phyloP scores from a whole-genome alignment of 805 yeast species.

The Metschnikowia drakensbergensis region DNA sequence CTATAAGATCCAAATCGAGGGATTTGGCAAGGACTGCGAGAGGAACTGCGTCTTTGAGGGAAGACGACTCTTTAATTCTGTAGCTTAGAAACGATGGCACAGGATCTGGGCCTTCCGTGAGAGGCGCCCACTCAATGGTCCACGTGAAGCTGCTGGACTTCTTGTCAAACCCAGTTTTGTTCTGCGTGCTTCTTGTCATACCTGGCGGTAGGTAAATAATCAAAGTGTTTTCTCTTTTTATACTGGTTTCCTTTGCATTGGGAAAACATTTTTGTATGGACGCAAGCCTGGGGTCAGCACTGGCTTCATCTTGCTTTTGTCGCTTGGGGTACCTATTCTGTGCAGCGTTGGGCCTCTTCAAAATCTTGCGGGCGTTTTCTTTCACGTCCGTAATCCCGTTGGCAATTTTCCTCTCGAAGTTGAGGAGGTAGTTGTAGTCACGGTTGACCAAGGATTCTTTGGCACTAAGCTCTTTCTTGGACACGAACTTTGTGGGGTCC shows the following conservation, averaged over 20 bases:
- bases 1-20: conserved; percentile 14
- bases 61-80: conserved; percentile 36
- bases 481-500: conserved; percentile 57
- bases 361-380: conserved; percentile 38
- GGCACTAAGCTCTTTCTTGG: conserved; percentile 41
- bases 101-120: conserved; percentile 27
- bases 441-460: conserved; percentile 57
- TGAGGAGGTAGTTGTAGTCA: conserved; percentile 73
- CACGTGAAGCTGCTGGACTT: conserved; percentile 59
- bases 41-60: conserved; percentile 41
- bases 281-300: conserved; percentile 23
- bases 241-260: conserved; percentile 24
- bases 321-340: conserved; percentile 10
- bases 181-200: conserved; percentile 61
- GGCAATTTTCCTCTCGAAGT: conserved; percentile 56
- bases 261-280: conserved; percentile 24
- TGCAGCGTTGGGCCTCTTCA: conserved; percentile 26
- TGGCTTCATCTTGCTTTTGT: conserved; percentile 8
- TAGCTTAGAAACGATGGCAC: conserved; percentile 39
- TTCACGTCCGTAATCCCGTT: conserved; percentile 53
- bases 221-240: conserved; percentile 60
- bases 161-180: conserved; percentile 70
- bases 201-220: conserved; percentile 65
- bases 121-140: conserved; percentile 73
- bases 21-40: conserved; percentile 25